Base-by-base conservation (phyloP, 768 basidiomycete species). In the Amanita fuliginea region DNA sequence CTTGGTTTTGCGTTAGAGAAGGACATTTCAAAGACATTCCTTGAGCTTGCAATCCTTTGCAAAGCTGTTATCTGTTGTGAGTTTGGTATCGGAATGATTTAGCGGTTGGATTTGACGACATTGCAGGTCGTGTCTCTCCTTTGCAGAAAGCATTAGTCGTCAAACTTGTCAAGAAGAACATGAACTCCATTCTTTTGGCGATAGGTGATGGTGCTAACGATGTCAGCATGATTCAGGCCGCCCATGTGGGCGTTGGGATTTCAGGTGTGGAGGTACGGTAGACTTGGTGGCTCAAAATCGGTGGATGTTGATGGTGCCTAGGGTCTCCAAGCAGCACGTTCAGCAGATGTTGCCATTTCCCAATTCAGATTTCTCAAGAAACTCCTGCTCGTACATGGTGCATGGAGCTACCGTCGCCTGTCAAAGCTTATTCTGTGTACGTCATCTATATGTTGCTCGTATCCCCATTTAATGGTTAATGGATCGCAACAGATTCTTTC, bases 221-320 rank as follows among this genome's bases (percentile, higher is more conserved):
- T 64, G 95, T 98, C 57, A 90, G 90, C 62, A 98, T 98, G 95
- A 98, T 98, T 52, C 95, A 98, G 62, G 95, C 95, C 32, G 95
- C 95, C 0, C 95, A 98, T 61, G 89, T 98, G 41, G 95, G 95
- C 26, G 85, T 98, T 48, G 95, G 95, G 58, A 98, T 98, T 42
- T 97, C 94, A 40, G 95, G 95, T 47, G 88, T 97, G 19, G 95
- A 99, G 76, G 91, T 89, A 56, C 21, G 62, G 56, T 14, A 6
- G 21, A 30, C 21, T 16, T 51, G 41, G 37, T 22, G 16, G 14
- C 19, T 19, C 10, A 50, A 32, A 13, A 42, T 30, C 2, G 4
- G 3, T 11, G 21, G n/a, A 13, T 13, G 16, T 43, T 55, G 37
- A 55, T 13, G 19, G 26, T 26, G 47, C 18, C 26, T 53, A 93